Evolutionary conservation across 108 stramenopile genomes (phyloP).

Genomic region (Schizochytrium sp.): DNA sequence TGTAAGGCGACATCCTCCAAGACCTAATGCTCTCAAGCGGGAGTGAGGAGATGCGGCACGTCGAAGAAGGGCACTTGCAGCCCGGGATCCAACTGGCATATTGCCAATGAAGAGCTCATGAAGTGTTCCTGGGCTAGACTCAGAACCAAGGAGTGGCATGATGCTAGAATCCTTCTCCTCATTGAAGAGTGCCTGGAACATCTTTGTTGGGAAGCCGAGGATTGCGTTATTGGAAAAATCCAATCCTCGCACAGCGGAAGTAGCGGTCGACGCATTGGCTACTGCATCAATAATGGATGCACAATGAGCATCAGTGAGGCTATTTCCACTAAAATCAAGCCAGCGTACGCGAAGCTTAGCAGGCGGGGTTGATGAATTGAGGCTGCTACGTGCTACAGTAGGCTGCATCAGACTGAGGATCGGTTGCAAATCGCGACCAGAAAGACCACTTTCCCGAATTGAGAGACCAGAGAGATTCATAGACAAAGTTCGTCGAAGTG

Average conservation of each 20-base stretch:
- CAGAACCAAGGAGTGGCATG: neutral
- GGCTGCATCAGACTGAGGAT: conserved; percentile 23
- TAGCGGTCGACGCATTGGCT: neutral
- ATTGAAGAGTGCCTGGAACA: conserved; percentile 23
- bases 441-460: conserved; percentile 34
- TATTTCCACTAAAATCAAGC: conserved; percentile 24
- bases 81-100: conserved; percentile 4
- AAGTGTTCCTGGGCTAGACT: neutral
- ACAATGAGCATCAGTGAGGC: neutral
- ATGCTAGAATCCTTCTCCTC: neutral
- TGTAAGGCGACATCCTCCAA: neutral
- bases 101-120: conserved; percentile 25
- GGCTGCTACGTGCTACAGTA: neutral
- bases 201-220: neutral
- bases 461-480: conserved; percentile 1
- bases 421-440: neutral
- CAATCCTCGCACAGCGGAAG: neutral
- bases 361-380: neutral
- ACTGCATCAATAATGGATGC: neutral
- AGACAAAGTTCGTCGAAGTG: neutral
- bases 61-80: neutral
- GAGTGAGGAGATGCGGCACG: neutral
- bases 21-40: conserved; percentile 2
- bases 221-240: conserved; percentile 40
- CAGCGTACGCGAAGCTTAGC: conserved; percentile 5